Conservation (phyloP, 257 asterid species). For the Solanum stenotomum region DNA sequence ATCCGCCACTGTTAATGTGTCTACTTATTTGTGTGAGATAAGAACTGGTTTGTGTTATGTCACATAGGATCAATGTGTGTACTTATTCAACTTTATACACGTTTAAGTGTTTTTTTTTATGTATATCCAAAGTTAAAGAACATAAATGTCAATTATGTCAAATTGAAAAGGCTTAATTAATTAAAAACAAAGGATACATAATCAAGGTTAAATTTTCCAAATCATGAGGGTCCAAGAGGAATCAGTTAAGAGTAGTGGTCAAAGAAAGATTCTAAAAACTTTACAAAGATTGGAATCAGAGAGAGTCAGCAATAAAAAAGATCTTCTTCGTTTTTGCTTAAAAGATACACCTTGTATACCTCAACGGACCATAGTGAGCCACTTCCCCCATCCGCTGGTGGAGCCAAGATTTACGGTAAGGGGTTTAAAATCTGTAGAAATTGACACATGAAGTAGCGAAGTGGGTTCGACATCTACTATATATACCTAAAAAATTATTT, state of each 20-base stretch:
- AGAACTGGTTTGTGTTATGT: neutral
- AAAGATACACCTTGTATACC: neutral
- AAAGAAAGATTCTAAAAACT: conserved; percentile 2
- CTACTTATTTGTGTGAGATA: neutral
- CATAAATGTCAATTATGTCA: accelerated
- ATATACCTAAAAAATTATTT: too few relatives aligned
- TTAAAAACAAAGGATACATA: neutral
- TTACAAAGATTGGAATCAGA: neutral
- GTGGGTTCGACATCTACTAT: too few relatives aligned
- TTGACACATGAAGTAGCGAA: too few relatives aligned
- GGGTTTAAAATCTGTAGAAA: too few relatives aligned
- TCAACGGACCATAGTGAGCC: neutral
- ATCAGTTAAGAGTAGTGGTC: neutral
- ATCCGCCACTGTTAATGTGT: too few relatives aligned
- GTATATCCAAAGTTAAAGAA: accelerated
- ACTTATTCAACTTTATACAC: neutral
- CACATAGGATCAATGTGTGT: accelerated
- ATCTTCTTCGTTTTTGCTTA: neutral
- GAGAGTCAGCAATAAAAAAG: neutral
- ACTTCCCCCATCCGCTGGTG: neutral
- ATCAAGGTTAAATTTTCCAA: neutral
- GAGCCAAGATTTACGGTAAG: too few relatives aligned
- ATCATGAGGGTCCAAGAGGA: neutral
- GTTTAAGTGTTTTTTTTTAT: accelerated
- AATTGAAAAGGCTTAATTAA: neutral